Conservation (phyloP, 2,329 filamentous ascomycete species). For the Colletotrichum sp. region DNA sequence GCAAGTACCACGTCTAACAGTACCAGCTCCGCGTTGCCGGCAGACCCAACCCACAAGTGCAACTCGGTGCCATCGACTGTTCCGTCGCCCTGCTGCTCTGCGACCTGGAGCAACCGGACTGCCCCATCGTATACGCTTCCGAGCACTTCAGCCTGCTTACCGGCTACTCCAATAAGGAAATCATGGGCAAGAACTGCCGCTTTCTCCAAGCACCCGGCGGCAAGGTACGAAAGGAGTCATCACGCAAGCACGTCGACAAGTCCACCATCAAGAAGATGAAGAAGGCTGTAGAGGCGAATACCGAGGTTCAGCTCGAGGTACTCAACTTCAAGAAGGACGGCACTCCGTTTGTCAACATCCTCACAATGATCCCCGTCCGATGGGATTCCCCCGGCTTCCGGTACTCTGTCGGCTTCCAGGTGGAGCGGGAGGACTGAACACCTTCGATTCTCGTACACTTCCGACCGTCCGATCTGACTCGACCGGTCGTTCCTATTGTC, state of each 20-base stretch:
- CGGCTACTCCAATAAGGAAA: constrained; percentile 77
- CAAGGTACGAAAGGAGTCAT: constrained; percentile 62
- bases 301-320: constrained; percentile 58
- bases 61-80: constrained; percentile 82
- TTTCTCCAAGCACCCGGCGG: constrained; percentile 82
- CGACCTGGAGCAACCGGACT: constrained; percentile 75
- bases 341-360: constrained; percentile 78
- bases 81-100: constrained; percentile 86
- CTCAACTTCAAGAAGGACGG: constrained; percentile 86
- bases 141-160: constrained; percentile 81
- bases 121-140: constrained; percentile 84
- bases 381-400: constrained; percentile 70
- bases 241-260: constrained; percentile 71
- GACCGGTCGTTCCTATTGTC: too few species aligned
- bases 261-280: constrained; percentile 63
- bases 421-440: constrained; percentile 58
- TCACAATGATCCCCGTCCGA: constrained; percentile 83
- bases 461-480: background rate
- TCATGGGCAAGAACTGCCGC: constrained; percentile 81
- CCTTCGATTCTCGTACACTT: background rate
- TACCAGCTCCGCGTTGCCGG: constrained; percentile 65
- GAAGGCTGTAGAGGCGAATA: constrained; percentile 46
- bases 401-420: constrained; percentile 83
- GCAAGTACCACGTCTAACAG: constrained; percentile 12
- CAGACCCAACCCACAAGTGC: constrained; percentile 75